Base-by-base conservation (phyloP, 768 basidiomycete genomes). In the Rhodotorula babjevae region DNA sequence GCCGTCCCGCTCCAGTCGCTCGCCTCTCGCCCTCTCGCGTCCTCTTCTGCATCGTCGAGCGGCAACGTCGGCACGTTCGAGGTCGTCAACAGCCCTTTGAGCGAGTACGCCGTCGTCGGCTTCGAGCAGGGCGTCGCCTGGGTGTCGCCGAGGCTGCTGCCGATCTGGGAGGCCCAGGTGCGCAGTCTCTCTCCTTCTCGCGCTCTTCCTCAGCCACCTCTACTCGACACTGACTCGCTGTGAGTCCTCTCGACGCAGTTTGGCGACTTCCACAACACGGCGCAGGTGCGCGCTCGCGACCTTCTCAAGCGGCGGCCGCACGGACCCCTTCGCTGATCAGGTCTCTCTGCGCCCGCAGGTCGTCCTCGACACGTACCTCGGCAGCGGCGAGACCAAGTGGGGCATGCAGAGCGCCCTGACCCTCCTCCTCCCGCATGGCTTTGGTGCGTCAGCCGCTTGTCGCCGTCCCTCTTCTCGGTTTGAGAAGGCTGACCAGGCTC, bases 251-350 rank as follows among this genome's bases (percentile, higher is more conserved):
- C n/a, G 36, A 29, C 60, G 44, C 74, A 90, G 87, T 93, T 93
- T 75, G 92, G 92, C 31, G 93, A 94, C 79, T 96, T 96, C 81
- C 90, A 91, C 83, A 94, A 96, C 77, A 92, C 92, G 4, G 90
- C 91, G 19, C 90, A 90, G 53, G 53, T 55, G 15, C 14, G 11
- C 21, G 10, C 33, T 21, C 57, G 2, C 21, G 9, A 7, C 33
- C 18, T 23, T 36, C 57, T 58, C 11, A 36, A 36, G 36, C 9
- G 4, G 36, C 4, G 36, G 36, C 36, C 5, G 9, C 33, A 3
- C 53, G 11, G 3, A 2, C 53, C 11, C 8, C 29, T 11, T 15
- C 8, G 14, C 29, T 19, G 29, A 14, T 33, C 29, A 33, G 15
- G 19, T 9, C 16, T 3, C 5, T 90, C 23, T n/a, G n/a, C n/a